Percentiles rank a stretch among this genome's conserved stretches.
These are phyloP conservation scores for Geotrichum candidum DNA, from an alignment of 1,139 yeast species.

Conservation along the genomic window DNA sequence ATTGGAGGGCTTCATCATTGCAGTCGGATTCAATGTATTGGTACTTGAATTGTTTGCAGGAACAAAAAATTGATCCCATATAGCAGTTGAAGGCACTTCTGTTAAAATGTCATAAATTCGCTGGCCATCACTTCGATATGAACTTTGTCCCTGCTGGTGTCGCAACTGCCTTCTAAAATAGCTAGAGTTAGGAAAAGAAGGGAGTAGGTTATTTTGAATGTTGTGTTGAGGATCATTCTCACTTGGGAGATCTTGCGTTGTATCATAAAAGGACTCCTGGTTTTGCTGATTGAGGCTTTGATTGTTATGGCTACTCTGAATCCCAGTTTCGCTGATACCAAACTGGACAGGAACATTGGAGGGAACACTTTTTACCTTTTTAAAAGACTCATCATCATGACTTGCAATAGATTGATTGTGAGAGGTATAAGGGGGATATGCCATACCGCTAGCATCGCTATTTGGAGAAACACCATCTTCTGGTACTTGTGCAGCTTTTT, in stretches of 20 bases:
- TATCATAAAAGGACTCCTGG: background rate
- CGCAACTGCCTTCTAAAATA: background rate
- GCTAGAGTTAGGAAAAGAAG: background rate
- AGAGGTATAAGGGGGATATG: background rate
- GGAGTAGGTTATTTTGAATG: too few relatives aligned
- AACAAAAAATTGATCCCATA: slow-evolving; percentile 69
- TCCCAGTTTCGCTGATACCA: background rate
- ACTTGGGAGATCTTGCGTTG: background rate
- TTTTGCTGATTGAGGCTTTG: background rate
- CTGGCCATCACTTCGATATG: slow-evolving; percentile 41
- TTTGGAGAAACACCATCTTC: slow-evolving; percentile 24
- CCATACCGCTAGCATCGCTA: slow-evolving; percentile 6
- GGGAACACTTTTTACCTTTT: background rate
- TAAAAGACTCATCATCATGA: too few relatives aligned
- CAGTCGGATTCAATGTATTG: background rate
- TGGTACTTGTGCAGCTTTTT: slow-evolving; percentile 25
- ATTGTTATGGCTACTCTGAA: background rate
- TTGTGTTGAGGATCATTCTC: background rate
- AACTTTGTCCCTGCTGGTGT: background rate
- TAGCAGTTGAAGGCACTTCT: slow-evolving; percentile 61
- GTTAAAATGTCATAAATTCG: slow-evolving; percentile 55
- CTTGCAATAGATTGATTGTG: background rate
- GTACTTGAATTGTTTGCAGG: background rate
- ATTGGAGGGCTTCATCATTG: background rate
- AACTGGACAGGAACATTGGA: background rate